Evolutionary conservation across 768 basidiomycete genomes (phyloP).

Genomic region (Strobilomyces echinocephalus): DNA sequence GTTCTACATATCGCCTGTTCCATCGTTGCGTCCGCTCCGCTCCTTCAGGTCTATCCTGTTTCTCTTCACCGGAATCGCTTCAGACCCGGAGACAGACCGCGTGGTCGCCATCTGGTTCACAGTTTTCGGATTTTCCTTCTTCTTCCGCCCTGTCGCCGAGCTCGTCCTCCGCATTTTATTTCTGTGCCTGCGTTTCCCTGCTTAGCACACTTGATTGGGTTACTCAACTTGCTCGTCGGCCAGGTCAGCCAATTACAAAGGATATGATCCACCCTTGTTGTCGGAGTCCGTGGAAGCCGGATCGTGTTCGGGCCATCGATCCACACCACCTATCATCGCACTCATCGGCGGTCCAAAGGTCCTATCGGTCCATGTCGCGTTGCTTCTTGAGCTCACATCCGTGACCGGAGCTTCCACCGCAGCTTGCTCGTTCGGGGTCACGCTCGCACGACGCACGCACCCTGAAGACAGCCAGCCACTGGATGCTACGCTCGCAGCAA

Average conservation of each 20-base stretch:
- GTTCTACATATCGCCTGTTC: constrained; percentile 7
- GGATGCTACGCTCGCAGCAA: constrained; percentile 14
- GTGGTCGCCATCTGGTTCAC: constrained; percentile 9
- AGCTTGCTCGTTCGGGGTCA: constrained; percentile 7
- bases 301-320: constrained; percentile 9
- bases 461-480: not conserved
- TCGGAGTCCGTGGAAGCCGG: constrained; percentile 12
- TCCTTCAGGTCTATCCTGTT: not conserved
- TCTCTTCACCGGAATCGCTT: not conserved
- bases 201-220: constrained; percentile 5
- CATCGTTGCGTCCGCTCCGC: not conserved
- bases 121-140: constrained; percentile 9
- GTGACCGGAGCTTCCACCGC: constrained; percentile 12
- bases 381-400: constrained; percentile 11
- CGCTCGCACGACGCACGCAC: not conserved
- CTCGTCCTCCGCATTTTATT: constrained; percentile 8
- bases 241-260: constrained; percentile 7
- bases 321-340: constrained; percentile 1
- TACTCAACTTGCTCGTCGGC: constrained; percentile 9
- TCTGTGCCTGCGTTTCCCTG: constrained; percentile 3
- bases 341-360: not conserved
- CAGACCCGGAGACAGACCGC: constrained; percentile 3
- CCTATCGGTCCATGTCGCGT: not conserved
- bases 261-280: constrained; percentile 6
- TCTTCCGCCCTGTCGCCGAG: constrained; percentile 7